Evolutionary conservation across 805 yeast genomes (phyloP).

Genomic region (Metschnikowia kunwiensis): DNA sequence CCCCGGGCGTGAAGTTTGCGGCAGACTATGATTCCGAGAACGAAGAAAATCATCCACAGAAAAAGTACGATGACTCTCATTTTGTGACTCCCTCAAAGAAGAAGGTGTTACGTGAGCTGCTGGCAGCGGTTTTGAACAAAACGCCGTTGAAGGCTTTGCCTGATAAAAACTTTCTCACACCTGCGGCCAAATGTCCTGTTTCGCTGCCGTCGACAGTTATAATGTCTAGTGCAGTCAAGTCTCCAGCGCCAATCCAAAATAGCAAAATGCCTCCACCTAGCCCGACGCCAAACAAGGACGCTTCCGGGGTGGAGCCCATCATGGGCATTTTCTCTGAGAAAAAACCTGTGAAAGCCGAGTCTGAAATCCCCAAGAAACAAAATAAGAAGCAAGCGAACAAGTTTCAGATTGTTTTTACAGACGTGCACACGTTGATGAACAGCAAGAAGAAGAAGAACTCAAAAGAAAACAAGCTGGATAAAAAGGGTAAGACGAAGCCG

Average conservation of each 20-base stretch:
- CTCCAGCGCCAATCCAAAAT: constrained; percentile 16
- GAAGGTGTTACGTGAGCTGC: constrained; percentile 25
- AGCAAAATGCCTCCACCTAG: constrained; percentile 25
- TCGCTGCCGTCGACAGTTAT: constrained; percentile 45
- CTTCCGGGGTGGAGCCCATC: constrained; percentile 21
- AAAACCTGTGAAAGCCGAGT: constrained; percentile 7
- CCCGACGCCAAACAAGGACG: constrained; percentile 37
- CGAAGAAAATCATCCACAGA: constrained; percentile 13
- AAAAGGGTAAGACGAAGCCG: constrained; percentile 5
- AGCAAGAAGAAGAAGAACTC: constrained; percentile 16
- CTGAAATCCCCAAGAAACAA: constrained; percentile 17
- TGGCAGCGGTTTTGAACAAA: constrained; percentile 14
- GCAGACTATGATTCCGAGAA: constrained; percentile 15
- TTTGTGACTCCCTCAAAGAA: constrained; percentile 35
- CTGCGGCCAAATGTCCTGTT: constrained; percentile 29
- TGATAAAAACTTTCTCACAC: constrained; percentile 23
- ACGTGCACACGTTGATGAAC: constrained; percentile 23
- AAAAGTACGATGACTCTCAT: constrained; percentile 7
- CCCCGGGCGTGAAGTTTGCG: constrained; percentile 8
- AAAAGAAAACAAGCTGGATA: background rate
- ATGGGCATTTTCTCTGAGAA: constrained; percentile 40
- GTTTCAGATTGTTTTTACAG: constrained; percentile 21
- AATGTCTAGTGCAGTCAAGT: constrained; percentile 30
- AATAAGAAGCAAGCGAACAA: constrained; percentile 16
- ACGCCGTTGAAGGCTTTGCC: constrained; percentile 16